Evolutionary conservation across 768 basidiomycete species (phyloP).

Genomic region (Trichaptum fuscoviolaceum): DNA sequence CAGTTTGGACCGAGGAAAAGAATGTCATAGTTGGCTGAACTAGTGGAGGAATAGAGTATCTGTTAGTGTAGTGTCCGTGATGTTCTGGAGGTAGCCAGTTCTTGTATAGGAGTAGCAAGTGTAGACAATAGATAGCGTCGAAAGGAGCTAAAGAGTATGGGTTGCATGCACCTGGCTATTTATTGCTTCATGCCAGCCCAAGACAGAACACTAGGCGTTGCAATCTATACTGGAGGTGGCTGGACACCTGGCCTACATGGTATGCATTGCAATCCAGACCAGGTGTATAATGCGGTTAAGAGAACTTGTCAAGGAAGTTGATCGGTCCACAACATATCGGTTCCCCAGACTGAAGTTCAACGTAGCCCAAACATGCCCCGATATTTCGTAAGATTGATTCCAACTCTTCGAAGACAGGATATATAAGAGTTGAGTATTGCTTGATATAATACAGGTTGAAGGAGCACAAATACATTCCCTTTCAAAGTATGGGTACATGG

Average conservation of each 20-base stretch:
- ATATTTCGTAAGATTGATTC: neutral
- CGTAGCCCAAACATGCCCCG: too few species aligned
- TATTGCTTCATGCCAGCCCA: slow-evolving; percentile 1
- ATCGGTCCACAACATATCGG: too few species aligned
- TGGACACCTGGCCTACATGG: too few species aligned
- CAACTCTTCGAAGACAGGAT: neutral
- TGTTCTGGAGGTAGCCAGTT: neutral
- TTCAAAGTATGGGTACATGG: neutral
- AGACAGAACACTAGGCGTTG: too few species aligned
- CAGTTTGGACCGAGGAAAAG: neutral
- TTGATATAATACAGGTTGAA: neutral
- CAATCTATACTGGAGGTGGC: too few species aligned
- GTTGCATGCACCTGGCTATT: slow-evolving; percentile 17
- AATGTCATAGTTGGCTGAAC: neutral
- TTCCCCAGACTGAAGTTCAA: too few species aligned
- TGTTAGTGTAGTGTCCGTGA: neutral
- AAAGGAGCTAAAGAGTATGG: slow-evolving; percentile 10
- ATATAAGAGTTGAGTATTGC: neutral
- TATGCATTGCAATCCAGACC: too few species aligned
- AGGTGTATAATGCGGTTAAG: too few species aligned
- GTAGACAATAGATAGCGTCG: neutral
- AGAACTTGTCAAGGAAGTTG: too few species aligned
- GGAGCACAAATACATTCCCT: neutral
- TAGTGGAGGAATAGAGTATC: neutral
- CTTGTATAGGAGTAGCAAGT: neutral